Percentiles rank a stretch among this genome's conserved stretches.
phyloP scores from a whole-genome alignment of 164 flowering plant genomes.

The Piper betle region DNA sequence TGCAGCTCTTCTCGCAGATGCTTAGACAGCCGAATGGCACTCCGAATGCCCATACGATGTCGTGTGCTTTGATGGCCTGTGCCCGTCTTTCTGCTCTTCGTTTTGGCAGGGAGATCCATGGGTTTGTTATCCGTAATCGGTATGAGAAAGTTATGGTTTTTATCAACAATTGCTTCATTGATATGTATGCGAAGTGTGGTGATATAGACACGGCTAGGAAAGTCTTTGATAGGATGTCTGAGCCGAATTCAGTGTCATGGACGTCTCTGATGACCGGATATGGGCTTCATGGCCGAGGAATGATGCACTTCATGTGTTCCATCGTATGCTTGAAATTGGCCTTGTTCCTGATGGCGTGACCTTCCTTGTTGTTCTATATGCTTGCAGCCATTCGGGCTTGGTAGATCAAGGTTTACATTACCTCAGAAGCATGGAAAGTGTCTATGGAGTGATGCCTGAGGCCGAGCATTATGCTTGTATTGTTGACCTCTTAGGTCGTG shows the following conservation, averaged over 20 bases:
- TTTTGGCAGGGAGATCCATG: conserved; percentile 57
- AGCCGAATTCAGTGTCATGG: conserved; percentile 63
- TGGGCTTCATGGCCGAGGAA: conserved; percentile 68
- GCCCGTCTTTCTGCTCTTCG: conserved; percentile 48
- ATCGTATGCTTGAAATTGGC: conserved; percentile 39
- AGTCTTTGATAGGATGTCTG: conserved; percentile 45
- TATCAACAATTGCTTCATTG: conserved; percentile 67
- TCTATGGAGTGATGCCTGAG: conserved; percentile 43
- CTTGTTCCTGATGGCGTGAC: conserved; percentile 53
- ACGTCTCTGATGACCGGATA: conserved; percentile 67
- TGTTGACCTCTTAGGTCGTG: conserved; percentile 74
- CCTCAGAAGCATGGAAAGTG: conserved; percentile 41
- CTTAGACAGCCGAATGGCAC: conserved; percentile 12
- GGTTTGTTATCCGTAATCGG: conserved; percentile 38
- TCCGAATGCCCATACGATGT: conserved; percentile 71
- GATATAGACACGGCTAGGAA: conserved; percentile 42
- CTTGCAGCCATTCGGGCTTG: conserved; percentile 82
- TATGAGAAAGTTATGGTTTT: conserved; percentile 30
- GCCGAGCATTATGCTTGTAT: conserved; percentile 67
- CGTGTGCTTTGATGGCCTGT: conserved; percentile 72
- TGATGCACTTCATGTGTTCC: conserved; percentile 49
- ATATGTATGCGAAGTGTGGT: conserved; percentile 75
- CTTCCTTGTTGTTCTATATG: conserved; percentile 61
- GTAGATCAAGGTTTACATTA: conserved; percentile 39
- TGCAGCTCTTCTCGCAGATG: conserved; percentile 47